These are phyloP conservation scores for Eutrema japonicum DNA, from an alignment of 345 rosid genomes.

Conservation along the genomic window DNA sequence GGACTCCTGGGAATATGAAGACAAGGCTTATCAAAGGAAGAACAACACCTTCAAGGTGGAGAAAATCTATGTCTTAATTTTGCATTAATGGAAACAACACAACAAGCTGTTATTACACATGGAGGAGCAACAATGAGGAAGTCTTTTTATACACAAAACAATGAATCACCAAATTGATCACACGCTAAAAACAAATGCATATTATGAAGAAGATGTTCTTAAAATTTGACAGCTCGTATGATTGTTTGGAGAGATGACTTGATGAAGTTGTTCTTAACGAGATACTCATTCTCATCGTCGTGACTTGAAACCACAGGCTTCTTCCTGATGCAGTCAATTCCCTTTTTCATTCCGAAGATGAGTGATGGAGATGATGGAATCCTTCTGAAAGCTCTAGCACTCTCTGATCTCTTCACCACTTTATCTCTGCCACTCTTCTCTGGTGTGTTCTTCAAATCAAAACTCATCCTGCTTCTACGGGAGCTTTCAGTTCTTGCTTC, in stretches of 20 bases:
- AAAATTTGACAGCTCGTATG: slow-evolving; percentile 68
- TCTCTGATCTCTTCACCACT: slow-evolving; percentile 69
- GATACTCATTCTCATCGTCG: slow-evolving; percentile 57
- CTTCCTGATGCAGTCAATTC: slow-evolving; percentile 84
- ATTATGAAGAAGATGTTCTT: slow-evolving; percentile 24
- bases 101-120: slow-evolving; percentile 58
- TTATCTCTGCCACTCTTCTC: slow-evolving; percentile 57
- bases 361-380: slow-evolving; percentile 93
- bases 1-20: slow-evolving; percentile 71
- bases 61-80: slow-evolving; percentile 61
- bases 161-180: slow-evolving; percentile 35
- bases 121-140: slow-evolving; percentile 26
- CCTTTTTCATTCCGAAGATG: slow-evolving; percentile 74
- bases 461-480: slow-evolving; percentile 43
- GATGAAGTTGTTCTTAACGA: slow-evolving; percentile 66
- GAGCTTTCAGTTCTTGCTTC: slow-evolving; percentile 39
- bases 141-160: slow-evolving; percentile 30
- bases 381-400: slow-evolving; percentile 76
- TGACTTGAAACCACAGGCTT: slow-evolving; percentile 66
- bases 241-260: slow-evolving; percentile 73
- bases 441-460: slow-evolving; percentile 48
- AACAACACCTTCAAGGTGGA: slow-evolving; percentile 61
- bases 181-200: slow-evolving; percentile 12
- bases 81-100: slow-evolving; percentile 34
- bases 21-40: slow-evolving; percentile 60